Percentiles rank a stretch among this genome's conserved stretches.
Conservation (phyloP, 148 eudicot genomes). For the Vaccinium myrtillus region DNA sequence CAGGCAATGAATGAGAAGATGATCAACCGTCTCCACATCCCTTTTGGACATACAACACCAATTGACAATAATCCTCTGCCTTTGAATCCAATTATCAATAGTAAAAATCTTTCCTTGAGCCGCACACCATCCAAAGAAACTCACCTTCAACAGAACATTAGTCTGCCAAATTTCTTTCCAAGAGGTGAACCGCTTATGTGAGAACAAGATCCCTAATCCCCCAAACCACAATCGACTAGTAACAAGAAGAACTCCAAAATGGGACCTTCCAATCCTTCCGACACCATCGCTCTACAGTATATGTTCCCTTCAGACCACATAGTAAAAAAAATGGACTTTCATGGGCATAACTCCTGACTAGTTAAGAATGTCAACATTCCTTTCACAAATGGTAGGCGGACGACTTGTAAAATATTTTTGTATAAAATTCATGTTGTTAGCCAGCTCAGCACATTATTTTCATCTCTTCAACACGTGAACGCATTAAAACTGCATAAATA, state of each 20-base stretch:
- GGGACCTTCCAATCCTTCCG: neutral
- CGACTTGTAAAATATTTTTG: neutral
- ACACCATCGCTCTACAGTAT: neutral
- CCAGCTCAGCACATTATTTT: neutral
- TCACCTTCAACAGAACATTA: too few species aligned
- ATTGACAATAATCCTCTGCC: too few species aligned
- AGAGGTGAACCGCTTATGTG: too few species aligned
- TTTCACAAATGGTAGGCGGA: neutral
- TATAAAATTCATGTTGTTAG: neutral
- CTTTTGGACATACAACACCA: too few species aligned
- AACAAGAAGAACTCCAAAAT: neutral
- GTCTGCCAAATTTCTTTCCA: neutral
- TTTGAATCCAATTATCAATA: too few species aligned
- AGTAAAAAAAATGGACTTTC: neutral
- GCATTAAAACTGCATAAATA: neutral
- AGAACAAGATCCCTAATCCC: neutral
- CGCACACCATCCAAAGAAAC: too few species aligned
- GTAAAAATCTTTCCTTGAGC: too few species aligned
- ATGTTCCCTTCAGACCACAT: neutral
- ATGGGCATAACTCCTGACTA: neutral
- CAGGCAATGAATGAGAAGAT: too few species aligned
- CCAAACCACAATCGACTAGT: neutral
- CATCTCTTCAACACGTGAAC: neutral
- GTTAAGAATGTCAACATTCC: neutral
- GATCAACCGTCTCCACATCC: too few species aligned